Conservation (phyloP, 2,329 filamentous ascomycete genomes). For the Periconia macrospinosa region DNA sequence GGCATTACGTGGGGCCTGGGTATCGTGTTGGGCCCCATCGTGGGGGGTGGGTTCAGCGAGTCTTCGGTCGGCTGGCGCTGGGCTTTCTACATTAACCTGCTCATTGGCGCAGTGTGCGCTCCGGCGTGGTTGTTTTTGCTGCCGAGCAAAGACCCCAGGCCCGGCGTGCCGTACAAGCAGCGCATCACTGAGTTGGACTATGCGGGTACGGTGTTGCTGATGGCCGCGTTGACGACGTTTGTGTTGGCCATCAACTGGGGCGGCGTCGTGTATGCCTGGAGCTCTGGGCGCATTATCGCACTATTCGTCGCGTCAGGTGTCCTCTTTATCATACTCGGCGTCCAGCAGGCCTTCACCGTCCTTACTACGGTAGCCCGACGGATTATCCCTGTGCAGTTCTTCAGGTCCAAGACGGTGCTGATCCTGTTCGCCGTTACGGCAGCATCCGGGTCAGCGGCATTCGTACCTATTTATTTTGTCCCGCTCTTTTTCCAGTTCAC, state of each 20-base stretch:
- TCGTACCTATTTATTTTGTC: conserved; percentile 8
- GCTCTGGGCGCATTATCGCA: conserved; percentile 46
- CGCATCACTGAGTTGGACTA: conserved; percentile 11
- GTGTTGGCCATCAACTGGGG: conserved; percentile 57
- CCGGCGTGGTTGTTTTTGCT: conserved; percentile 26
- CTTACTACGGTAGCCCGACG: too few species aligned
- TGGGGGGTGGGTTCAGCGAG: conserved; percentile 51
- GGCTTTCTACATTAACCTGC: conserved; percentile 60
- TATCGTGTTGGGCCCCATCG: conserved; percentile 49
- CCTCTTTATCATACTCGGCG: too few species aligned
- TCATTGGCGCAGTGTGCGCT: conserved; percentile 47
- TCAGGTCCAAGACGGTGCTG: conserved; percentile 19
- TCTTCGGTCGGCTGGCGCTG: conserved; percentile 46
- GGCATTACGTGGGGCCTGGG: conserved; percentile 48
- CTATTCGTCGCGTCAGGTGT: too few species aligned
- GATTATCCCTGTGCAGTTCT: conserved; percentile 53
- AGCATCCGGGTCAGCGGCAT: conserved; percentile 17
- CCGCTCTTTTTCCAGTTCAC: conserved; percentile 30
- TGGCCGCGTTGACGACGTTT: conserved; percentile 44
- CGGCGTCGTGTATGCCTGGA: conserved; percentile 53
- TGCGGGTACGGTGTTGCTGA: conserved; percentile 48
- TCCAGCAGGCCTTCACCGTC: too few species aligned
- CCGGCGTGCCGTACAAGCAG: background rate
- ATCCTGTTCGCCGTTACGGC: conserved; percentile 19
- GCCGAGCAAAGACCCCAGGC: conserved; percentile 6